Evolutionary conservation across 2,329 filamentous ascomycete species (phyloP), one percentile per base, ranked within the genome.

Genomic region (Aspergillus phoenicis): DNA sequence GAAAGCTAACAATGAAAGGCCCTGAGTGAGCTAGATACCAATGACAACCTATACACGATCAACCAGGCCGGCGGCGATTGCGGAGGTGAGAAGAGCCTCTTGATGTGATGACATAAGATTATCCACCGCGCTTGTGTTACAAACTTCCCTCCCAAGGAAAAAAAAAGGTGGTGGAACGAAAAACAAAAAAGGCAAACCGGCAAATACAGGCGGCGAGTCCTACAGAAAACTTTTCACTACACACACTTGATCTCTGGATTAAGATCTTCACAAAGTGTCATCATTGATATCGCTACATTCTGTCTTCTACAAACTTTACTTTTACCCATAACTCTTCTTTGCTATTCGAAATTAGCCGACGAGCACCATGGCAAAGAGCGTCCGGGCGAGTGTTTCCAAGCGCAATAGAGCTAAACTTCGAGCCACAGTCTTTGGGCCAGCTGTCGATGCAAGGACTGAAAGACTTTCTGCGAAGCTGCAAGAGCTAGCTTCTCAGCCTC

Each of bases 381-480:
- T 90, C 63, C 85, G 94, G 75, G 86, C 93, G 66, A 96, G 89
- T 75, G 83, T 85, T 67, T 87, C 84, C 71, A 97, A 97, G 82
- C 84, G 84, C 71, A 97, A 97, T 82, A 92, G 93, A 80, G 84
- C 86, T 68, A 89, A 86, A 70, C 84, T 97, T 66, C 93, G 93
- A 77, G 83, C 86, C 66, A 87, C 87, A 66, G 89, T 97, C 66
- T 97, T 96, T 78, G 91, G 89, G 1, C 94, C 94, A 15, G 87
- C 88, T 58, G 91, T 94, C 76, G 81, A 84, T 70, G 93, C 90
- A 49, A 87, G 94, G 68, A 89, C 88, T 57, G 89, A 93, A 77
- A 89, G 94, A 67, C 86, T 97, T 38, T 92, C 91, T 41, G 90
- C 91, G 63, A 97, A 95, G 79, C 83, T 97, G 62, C 83, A 93